A percentile compares a stretch with the other conserved stretches of the same genome.
Conservation (phyloP, 176 grass and related monocot genomes). For the Oryza australiensis region DNA sequence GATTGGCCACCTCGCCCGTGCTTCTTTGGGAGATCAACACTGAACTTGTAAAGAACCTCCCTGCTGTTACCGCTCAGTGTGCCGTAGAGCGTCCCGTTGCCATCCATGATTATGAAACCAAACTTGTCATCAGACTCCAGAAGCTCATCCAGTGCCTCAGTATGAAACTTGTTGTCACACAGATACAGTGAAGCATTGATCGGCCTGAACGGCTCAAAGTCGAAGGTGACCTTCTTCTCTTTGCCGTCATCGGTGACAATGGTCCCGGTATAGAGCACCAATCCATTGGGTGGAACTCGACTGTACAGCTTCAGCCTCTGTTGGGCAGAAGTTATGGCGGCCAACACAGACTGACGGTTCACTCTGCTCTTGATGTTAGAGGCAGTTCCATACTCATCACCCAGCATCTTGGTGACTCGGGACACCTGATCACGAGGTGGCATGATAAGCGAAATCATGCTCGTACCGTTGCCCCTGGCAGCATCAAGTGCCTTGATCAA, state of each 20-base stretch:
- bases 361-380: slow-evolving; percentile 81
- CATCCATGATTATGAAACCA: slow-evolving; percentile 63
- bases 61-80: slow-evolving; percentile 59
- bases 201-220: slow-evolving; percentile 69
- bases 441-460: slow-evolving; percentile 77
- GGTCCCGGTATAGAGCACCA: slow-evolving; percentile 74
- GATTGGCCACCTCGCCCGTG: slow-evolving; percentile 66
- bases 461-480: slow-evolving; percentile 61
- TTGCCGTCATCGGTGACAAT: slow-evolving; percentile 67
- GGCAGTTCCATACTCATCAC: slow-evolving; percentile 72
- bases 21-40: slow-evolving; percentile 64
- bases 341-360: slow-evolving; percentile 64
- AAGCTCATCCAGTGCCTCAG: slow-evolving; percentile 62
- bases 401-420: slow-evolving; percentile 64
- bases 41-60: slow-evolving; percentile 62
- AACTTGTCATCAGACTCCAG: slow-evolving; percentile 58
- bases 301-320: slow-evolving; percentile 66
- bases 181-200: slow-evolving; percentile 67
- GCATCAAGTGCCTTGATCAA: slow-evolving; percentile 62
- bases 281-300: slow-evolving; percentile 60
- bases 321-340: slow-evolving; percentile 69
- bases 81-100: slow-evolving; percentile 57
- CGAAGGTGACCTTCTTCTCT: slow-evolving; percentile 74
- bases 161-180: slow-evolving; percentile 76
- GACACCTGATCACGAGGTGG: slow-evolving; percentile 66